Evolutionary conservation across 805 yeast species (phyloP).

Genomic region (Vanderwaltozyma polyspora): DNA sequence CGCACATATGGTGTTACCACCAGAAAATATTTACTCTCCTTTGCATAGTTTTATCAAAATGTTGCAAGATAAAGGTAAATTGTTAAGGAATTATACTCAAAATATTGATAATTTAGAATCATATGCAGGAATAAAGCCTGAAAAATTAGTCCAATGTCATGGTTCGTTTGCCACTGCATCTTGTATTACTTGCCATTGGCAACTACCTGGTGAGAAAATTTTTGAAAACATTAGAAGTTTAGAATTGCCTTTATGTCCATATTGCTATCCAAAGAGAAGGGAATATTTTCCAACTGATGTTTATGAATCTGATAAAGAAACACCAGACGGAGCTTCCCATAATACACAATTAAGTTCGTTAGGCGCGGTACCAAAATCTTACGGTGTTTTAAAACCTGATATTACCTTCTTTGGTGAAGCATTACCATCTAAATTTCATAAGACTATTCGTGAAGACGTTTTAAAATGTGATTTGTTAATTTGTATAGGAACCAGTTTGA

Average conservation of each 20-base stretch:
- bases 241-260: constrained; percentile 63
- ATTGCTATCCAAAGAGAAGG: constrained; percentile 40
- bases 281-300: constrained; percentile 17
- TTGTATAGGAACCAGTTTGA: constrained; percentile 85
- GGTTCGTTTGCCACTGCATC: constrained; percentile 86
- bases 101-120: constrained; percentile 80
- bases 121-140: constrained; percentile 57
- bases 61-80: constrained; percentile 62
- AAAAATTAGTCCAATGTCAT: constrained; percentile 75
- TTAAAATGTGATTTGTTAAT: constrained; percentile 63
- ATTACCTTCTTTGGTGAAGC: constrained; percentile 87
- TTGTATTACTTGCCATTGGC: constrained; percentile 63
- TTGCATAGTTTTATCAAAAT: constrained; percentile 69
- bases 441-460: constrained; percentile 46
- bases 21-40: constrained; percentile 53
- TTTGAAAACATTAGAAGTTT: constrained; percentile 46
- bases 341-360: background rate
- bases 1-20: constrained; percentile 76
- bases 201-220: constrained; percentile 54
- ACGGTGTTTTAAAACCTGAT: constrained; percentile 85
- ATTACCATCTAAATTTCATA: constrained; percentile 59
- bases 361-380: constrained; percentile 32
- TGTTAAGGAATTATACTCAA: constrained; percentile 79
- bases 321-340: background rate
- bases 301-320: background rate